Evolutionary conservation across 306 rosid genomes (phyloP), one percentile per base, ranked within the genome.

Genomic region (Abrus pulchellus): DNA sequence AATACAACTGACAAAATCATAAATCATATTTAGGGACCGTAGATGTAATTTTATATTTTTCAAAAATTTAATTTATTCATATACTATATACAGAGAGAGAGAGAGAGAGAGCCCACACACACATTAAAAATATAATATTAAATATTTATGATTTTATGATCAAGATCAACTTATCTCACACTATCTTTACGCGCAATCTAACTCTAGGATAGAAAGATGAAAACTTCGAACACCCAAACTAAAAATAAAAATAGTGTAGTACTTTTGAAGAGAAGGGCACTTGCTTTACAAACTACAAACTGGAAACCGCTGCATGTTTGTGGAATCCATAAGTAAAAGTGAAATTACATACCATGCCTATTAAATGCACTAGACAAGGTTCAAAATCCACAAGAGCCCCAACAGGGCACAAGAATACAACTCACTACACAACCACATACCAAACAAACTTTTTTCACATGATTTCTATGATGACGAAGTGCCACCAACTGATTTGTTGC

Each of bases 401-500:
- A 76, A 3, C 61, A 7, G 60, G 40, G 8, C 62, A 61, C 3
- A 62, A 67, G 52, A 55, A 60, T 12, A 55, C 72, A 60, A 59
- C 60, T 43, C 14, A 66, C 5, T 74, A 75, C 72, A 62, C 62
- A 77, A 47, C n/a, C 62, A 69, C 63, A 72, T 61, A 36, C 1
- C 40, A 36, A 36, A 2, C 63, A 75, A 68, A 49, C 41, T 64
- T 63, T 57, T 9, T 59, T 52, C 66, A 69, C 84, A 77, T 45
- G 80, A 71, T 57, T 71, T 71, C 81, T 88, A 91, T 0, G 90
- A 86, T 4, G 97, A 57, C 62, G 99, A 85, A 76, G 90, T 77
- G 6, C 52, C 60, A 9, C 43, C 86, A 7, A 2, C 27, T 12
- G 74, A 13, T 13, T 33, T 7, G 13, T 48, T 78, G 33, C 64